A percentile compares a stretch with the other conserved stretches of the same genome.
Evolutionary conservation across 2,329 filamentous ascomycete species (phyloP).

Genomic region (Phoma sp.): DNA sequence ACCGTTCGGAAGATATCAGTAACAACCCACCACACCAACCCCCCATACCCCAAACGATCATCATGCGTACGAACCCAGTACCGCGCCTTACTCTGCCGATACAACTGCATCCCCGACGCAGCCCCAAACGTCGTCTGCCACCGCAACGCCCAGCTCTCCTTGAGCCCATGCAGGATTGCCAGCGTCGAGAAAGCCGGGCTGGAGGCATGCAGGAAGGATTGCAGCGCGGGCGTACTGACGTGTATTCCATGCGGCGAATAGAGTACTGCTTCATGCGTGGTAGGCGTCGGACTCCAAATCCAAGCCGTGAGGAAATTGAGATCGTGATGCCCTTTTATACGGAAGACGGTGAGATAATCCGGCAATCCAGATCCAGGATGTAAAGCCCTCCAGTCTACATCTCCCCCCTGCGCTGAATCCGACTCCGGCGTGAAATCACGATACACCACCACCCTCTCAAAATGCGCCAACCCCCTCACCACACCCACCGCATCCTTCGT

Average conservation of each 20-base stretch:
- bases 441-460: background rate
- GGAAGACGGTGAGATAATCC: slow-evolving; percentile 9
- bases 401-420: no score
- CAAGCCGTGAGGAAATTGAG: slow-evolving; percentile 17
- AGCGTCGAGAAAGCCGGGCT: background rate
- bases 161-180: slow-evolving; percentile 14
- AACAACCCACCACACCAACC: slow-evolving; percentile 3
- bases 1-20: slow-evolving; percentile 5
- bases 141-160: slow-evolving; percentile 6
- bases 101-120: slow-evolving; percentile 4
- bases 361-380: slow-evolving; percentile 7
- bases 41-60: slow-evolving; percentile 5
- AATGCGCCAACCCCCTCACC: background rate
- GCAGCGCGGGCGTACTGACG: slow-evolving; percentile 8
- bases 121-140: slow-evolving; percentile 15
- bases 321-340: slow-evolving; percentile 9
- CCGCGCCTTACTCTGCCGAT: background rate
- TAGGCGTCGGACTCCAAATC: background rate
- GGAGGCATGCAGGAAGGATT: slow-evolving; percentile 4
- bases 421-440: background rate
- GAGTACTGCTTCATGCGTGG: slow-evolving; percentile 15
- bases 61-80: slow-evolving; percentile 20
- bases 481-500: background rate
- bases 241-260: slow-evolving; percentile 16
- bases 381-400: background rate